Percentiles rank a stretch among this genome's conserved stretches.
Conservation (phyloP, 2,329 filamentous ascomycete species). For the Claviceps sp. region DNA sequence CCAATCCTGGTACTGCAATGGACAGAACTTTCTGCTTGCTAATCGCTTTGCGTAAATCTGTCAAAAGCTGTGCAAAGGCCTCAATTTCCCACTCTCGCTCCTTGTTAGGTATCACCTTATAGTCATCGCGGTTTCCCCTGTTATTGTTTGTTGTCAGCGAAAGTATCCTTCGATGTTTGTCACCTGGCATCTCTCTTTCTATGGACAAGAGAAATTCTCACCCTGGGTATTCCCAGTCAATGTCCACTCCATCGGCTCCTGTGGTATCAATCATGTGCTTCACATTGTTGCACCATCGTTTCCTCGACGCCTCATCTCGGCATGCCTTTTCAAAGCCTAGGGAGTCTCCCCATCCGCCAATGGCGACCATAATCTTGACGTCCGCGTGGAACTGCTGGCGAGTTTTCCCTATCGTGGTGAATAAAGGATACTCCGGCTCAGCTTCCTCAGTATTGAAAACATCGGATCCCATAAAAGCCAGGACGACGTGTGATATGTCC, state of each 20-base stretch:
- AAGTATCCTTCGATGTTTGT: not conserved
- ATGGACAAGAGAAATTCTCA: conserved; percentile 10
- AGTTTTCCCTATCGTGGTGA: conserved; percentile 34
- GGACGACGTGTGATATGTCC: conserved; percentile 40
- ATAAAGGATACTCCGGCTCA: conserved; percentile 33
- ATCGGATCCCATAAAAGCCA: conserved; percentile 44
- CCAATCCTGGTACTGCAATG: conserved; percentile 52
- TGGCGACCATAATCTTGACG: conserved; percentile 54
- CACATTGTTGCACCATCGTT: conserved; percentile 50
- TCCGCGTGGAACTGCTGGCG: conserved; percentile 33
- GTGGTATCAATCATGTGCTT: conserved; percentile 46
- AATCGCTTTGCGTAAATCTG: conserved; percentile 43
- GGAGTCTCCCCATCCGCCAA: conserved; percentile 64
- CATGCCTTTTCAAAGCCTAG: conserved; percentile 47
- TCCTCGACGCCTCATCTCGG: conserved; percentile 34
- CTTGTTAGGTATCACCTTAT: conserved; percentile 49
- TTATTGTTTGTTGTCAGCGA: not conserved
- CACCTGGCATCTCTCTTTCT: too few relatives aligned
- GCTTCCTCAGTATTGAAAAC: conserved; percentile 32
- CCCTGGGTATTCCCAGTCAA: conserved; percentile 55
- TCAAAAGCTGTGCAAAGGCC: conserved; percentile 48
- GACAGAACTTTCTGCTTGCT: conserved; percentile 46
- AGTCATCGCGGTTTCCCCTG: conserved; percentile 56
- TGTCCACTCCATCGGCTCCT: conserved; percentile 50
- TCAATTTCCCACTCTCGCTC: conserved; percentile 47